Base-by-base conservation (phyloP, 1,139 yeast genomes). In the Candida smagusa region DNA sequence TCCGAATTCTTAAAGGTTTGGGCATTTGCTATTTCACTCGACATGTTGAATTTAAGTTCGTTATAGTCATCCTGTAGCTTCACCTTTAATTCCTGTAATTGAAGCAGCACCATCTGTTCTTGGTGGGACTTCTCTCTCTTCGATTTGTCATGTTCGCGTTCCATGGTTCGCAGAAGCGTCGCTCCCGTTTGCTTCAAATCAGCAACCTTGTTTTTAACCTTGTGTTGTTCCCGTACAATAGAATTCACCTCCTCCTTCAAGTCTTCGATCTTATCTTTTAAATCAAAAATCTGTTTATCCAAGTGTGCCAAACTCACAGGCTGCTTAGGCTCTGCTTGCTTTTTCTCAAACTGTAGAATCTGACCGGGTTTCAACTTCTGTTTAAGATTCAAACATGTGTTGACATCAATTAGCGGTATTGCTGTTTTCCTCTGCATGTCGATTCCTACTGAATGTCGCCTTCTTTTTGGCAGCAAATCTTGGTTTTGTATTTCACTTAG, bases 41-140 rank as follows among this genome's bases (percentile, higher is more conserved):
- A 49, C 38, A 69, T 47, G 36, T 64, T 61, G 41, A 57, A 62
- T 34, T 58, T 59, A 26, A 63, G 43, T 30, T 65, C 68, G 22
- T 61, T 60, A 42, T 51, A 60, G 34, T 65, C 61, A 21, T 52
- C 49, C 9, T 51, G 47, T 12, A 63, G 49, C 28, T 58, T 52
- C 12, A 48, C 35, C 16, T 35, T 32, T 8, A 47, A 38, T 21
- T 49, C 49, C 16, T 42, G 42, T 4, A 49, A 27, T 16, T 47
- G 48, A 8, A 47, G 35, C 12, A 35, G 33, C n/a, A 47, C 31
- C 43, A 48, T 34, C 26, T 47, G 43, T 25, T 48, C 48, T 31
- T 38, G 34, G 11, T 45, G 44, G 7, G 23, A 30, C 22, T 34
- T 41, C 11, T 46, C 49, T 19, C 45, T 38, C 9, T 37, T 30